phyloP scores from a whole-genome alignment of 2,329 filamentous ascomycete species.

The Botrytis tulipae region DNA sequence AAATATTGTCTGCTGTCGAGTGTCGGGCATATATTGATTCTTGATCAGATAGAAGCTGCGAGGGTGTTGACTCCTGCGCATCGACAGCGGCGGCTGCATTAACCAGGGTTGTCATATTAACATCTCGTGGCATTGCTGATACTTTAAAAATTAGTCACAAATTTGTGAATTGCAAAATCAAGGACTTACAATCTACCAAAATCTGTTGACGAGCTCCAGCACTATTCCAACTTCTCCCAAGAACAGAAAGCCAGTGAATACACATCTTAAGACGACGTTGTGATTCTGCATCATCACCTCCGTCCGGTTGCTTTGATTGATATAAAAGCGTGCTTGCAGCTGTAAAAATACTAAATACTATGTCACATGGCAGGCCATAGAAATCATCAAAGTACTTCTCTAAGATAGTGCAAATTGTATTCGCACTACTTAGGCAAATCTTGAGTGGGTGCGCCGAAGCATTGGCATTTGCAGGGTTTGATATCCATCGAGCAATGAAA shows the following conservation, averaged over 20 bases:
- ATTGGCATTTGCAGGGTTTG: slow-evolving; percentile 22
- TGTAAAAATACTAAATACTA: slow-evolving; percentile 37
- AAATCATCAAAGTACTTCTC: slow-evolving; percentile 36
- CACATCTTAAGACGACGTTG: slow-evolving; percentile 33
- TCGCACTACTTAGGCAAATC: slow-evolving; percentile 34
- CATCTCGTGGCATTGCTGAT: slow-evolving; percentile 17
- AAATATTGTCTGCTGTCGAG: neutral
- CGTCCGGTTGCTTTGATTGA: slow-evolving; percentile 27
- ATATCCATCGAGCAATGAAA: slow-evolving; percentile 34
- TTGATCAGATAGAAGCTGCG: slow-evolving; percentile 11
- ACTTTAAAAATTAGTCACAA: slow-evolving; percentile 18
- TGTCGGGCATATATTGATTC: slow-evolving; percentile 1
- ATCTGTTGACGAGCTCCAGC: slow-evolving; percentile 36
- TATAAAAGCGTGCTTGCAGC: slow-evolving; percentile 35
- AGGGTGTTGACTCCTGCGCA: neutral
- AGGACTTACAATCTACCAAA: slow-evolving; percentile 34
- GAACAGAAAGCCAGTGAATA: slow-evolving; percentile 36
- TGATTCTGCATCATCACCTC: slow-evolving; percentile 24
- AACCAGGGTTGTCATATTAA: slow-evolving; percentile 10
- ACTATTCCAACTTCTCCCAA: slow-evolving; percentile 37
- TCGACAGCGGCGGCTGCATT: slow-evolving; percentile 1
- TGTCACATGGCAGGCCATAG: slow-evolving; percentile 36
- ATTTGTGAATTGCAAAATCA: slow-evolving; percentile 28
- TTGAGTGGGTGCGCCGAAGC: slow-evolving; percentile 26
- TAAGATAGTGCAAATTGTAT: slow-evolving; percentile 34